A percentile compares a stretch with the other conserved stretches of the same genome.
These are phyloP conservation scores for Streptanthus diversifolius DNA, from an alignment of 345 rosid genomes.

Conservation along the genomic window DNA sequence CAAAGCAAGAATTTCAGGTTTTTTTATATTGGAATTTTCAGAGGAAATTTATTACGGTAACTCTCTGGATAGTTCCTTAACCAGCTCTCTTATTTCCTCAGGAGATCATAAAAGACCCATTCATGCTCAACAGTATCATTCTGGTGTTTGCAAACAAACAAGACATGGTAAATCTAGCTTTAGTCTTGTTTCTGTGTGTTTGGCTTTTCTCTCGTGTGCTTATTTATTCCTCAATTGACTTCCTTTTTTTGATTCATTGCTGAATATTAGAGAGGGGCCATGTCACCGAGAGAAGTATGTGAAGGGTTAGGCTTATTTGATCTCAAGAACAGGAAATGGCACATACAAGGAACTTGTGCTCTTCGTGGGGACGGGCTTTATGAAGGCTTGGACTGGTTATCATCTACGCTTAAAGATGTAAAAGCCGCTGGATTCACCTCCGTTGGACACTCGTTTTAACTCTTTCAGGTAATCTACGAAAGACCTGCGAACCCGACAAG, in stretches of 20 bases:
- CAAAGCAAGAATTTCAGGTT: conserved; percentile 95
- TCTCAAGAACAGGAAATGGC: conserved; percentile 97
- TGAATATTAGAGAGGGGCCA: conserved; percentile 78
- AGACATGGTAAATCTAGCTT: conserved; percentile 67
- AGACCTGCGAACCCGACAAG: background rate
- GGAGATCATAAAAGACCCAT: conserved; percentile 94
- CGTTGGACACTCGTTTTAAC: conserved; percentile 62
- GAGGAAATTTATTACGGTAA: background rate
- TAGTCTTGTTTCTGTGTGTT: background rate
- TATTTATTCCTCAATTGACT: background rate
- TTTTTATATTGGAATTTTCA: conserved; percentile 25
- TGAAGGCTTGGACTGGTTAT: conserved; percentile 95
- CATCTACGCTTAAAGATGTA: conserved; percentile 81
- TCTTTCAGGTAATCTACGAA: conserved; percentile 35
- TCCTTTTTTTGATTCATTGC: background rate
- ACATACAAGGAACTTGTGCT: conserved; percentile 98
- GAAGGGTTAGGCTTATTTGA: conserved; percentile 90
- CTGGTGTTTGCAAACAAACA: conserved; percentile 97
- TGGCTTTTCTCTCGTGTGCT: background rate
- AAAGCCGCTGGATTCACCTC: conserved; percentile 92
- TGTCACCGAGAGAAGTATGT: conserved; percentile 93
- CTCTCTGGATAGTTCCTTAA: conserved; percentile 28
- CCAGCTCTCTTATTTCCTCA: conserved; percentile 38
- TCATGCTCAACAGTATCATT: conserved; percentile 93
- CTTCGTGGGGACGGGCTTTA: conserved; percentile 94